Evolutionary conservation across 2,329 filamentous ascomycete species (phyloP).

Genomic region (Thyridium curvatum): DNA sequence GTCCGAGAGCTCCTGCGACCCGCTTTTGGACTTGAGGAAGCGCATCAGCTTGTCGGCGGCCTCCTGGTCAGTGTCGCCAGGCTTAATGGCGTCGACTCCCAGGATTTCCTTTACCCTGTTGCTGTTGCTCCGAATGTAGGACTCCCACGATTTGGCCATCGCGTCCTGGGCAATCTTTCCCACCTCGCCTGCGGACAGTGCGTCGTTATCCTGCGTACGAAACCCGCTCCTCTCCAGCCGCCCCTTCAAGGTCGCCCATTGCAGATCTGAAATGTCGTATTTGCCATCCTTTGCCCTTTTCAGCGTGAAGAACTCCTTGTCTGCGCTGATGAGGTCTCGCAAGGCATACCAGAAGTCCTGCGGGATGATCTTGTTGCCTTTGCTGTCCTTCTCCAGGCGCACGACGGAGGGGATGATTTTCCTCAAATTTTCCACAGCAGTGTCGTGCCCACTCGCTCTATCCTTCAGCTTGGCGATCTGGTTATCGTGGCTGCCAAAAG

Average conservation of each 20-base stretch:
- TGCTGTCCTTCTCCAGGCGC: conserved; percentile 43
- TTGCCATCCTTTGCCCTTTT: conserved; percentile 30
- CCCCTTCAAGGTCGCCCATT: conserved; percentile 39
- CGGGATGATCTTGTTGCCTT: conserved; percentile 48
- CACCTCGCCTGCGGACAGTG: conserved; percentile 18
- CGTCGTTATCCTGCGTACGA: conserved; percentile 15
- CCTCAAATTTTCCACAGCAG: conserved; percentile 35
- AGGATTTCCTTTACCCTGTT: conserved; percentile 26
- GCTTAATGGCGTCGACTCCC: background rate
- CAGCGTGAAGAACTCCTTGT: conserved; percentile 39
- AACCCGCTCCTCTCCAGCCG: conserved; percentile 28
- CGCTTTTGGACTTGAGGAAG: conserved; percentile 17
- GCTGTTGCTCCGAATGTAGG: conserved; percentile 46
- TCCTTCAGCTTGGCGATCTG: conserved; percentile 20
- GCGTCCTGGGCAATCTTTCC: conserved; percentile 20
- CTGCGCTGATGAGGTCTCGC: conserved; percentile 43
- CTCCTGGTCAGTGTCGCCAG: conserved; percentile 16
- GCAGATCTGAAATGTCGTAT: conserved; percentile 33
- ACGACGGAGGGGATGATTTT: conserved; percentile 49
- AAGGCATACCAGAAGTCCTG: conserved; percentile 62
- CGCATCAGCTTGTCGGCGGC: conserved; percentile 27
- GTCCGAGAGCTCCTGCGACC: conserved; percentile 21
- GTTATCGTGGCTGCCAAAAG: conserved; percentile 12
- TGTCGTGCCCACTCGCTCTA: conserved; percentile 24
- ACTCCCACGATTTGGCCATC: conserved; percentile 38